Percentiles rank a stretch among this genome's conserved stretches.
phyloP scores from a whole-genome alignment of 2,329 filamentous ascomycete species.

The Colletotrichum navitas region DNA sequence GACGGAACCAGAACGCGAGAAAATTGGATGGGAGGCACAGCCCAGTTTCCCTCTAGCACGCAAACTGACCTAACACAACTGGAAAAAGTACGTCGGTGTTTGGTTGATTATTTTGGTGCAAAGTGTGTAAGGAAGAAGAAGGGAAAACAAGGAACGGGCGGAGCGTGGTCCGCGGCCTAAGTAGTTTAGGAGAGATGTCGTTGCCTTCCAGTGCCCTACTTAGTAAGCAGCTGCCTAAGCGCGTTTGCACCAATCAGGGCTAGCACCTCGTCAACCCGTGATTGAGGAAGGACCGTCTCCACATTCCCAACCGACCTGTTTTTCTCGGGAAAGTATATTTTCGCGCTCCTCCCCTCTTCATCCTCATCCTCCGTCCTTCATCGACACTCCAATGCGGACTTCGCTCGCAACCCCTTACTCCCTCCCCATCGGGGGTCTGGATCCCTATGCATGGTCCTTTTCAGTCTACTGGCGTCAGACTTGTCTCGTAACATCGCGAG shows the following conservation, averaged over 20 bases:
- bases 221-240: slow-evolving; percentile 21
- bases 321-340: slow-evolving; percentile 25
- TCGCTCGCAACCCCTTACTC: background rate
- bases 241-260: slow-evolving; percentile 16
- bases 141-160: slow-evolving; percentile 42
- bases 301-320: slow-evolving; percentile 20
- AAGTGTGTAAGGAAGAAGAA: slow-evolving; percentile 58
- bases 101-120: slow-evolving; percentile 75
- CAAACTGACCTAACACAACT: slow-evolving; percentile 71
- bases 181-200: slow-evolving; percentile 7
- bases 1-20: slow-evolving; percentile 43
- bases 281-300: background rate
- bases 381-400: background rate
- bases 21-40: slow-evolving; percentile 46
- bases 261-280: slow-evolving; percentile 22
- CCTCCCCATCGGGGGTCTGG: background rate
- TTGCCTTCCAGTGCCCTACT: slow-evolving; percentile 13
- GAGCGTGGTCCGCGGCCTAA: slow-evolving; percentile 13
- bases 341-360: background rate
- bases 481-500: slow-evolving; percentile 35
- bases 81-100: slow-evolving; percentile 55
- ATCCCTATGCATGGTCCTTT: slow-evolving; percentile 24
- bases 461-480: slow-evolving; percentile 35
- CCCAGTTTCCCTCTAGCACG: slow-evolving; percentile 64
- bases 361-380: background rate